These are phyloP conservation scores for Phytopythium vexans DNA, from an alignment of 352 stramenopile species.

Conservation along the genomic window DNA sequence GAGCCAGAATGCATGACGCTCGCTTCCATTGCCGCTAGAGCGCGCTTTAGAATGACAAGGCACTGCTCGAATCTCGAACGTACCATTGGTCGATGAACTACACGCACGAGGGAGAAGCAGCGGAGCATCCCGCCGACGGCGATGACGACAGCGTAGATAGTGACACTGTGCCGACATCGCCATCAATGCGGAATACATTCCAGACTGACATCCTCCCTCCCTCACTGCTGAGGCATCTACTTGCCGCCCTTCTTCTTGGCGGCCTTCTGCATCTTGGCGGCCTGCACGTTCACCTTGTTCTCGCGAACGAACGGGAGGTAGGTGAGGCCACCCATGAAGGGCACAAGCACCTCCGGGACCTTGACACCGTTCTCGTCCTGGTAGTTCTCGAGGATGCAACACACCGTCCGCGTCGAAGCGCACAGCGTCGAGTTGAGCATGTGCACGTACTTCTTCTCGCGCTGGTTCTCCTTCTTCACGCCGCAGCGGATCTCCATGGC, in stretches of 20 bases:
- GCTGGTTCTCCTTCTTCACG: slow-evolving; percentile 93
- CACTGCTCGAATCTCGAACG: too few species aligned
- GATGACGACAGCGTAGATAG: too few species aligned
- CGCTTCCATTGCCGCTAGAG: too few species aligned
- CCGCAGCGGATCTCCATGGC: slow-evolving; percentile 97
- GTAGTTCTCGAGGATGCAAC: slow-evolving; percentile 99
- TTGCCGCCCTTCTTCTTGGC: slow-evolving; percentile 90
- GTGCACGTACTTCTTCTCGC: slow-evolving; percentile 97
- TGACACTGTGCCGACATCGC: too few species aligned
- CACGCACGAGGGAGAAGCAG: too few species aligned
- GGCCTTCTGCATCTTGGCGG: slow-evolving; percentile 94
- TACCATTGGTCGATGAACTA: too few species aligned
- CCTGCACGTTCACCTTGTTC: slow-evolving; percentile 89
- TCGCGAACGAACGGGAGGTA: slow-evolving; percentile 98
- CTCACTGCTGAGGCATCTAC: slow-evolving; percentile 17
- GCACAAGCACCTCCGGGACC: slow-evolving; percentile 96
- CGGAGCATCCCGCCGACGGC: too few species aligned
- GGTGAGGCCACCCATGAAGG: slow-evolving; percentile 98
- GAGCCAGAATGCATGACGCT: slow-evolving; percentile 1
- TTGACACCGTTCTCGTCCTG: slow-evolving; percentile 97
- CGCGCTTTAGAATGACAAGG: too few species aligned
- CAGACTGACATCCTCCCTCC: too few species aligned
- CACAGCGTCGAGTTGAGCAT: slow-evolving; percentile 99
- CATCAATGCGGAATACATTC: too few species aligned
- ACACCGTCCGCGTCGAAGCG: slow-evolving; percentile 98